phyloP scores from a whole-genome alignment of 805 yeast genomes.

The Candida oleophila region DNA sequence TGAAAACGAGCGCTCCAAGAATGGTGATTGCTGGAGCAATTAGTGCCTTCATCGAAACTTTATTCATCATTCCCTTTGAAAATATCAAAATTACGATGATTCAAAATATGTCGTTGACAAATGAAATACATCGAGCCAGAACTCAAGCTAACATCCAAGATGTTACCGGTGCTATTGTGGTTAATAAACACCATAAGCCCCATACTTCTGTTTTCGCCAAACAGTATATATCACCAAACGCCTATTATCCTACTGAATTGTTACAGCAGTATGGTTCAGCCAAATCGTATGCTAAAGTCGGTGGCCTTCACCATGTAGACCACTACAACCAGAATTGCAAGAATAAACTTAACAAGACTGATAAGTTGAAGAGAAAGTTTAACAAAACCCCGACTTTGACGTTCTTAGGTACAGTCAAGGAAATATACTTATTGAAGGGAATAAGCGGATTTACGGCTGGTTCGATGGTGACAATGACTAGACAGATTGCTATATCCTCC shows the following conservation, averaged over 20 bases:
- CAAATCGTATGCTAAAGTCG: constrained; percentile 16
- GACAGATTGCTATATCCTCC: constrained; percentile 78
- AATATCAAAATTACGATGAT: constrained; percentile 78
- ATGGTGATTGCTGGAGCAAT: constrained; percentile 80
- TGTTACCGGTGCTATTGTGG: constrained; percentile 24
- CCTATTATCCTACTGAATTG: constrained; percentile 37
- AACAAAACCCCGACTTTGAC: constrained; percentile 56
- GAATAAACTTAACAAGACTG: constrained; percentile 11
- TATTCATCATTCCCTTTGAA: constrained; percentile 89
- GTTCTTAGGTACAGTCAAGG: constrained; percentile 52
- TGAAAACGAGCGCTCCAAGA: constrained; percentile 74
- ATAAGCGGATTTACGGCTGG: constrained; percentile 80
- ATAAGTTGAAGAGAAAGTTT: constrained; percentile 28
- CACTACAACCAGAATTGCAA: background rate
- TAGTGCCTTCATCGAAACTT: constrained; percentile 80
- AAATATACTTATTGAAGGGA: constrained; percentile 74
- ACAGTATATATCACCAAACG: constrained; percentile 43
- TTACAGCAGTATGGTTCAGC: constrained; percentile 24
- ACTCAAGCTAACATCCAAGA: constrained; percentile 21
- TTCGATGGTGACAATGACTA: constrained; percentile 70
- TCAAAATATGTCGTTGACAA: constrained; percentile 51
- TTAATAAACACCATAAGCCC: constrained; percentile 23
- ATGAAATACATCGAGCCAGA: constrained; percentile 22
- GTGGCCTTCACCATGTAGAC: constrained; percentile 1
- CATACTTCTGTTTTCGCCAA: constrained; percentile 20